Percentiles rank a stretch among this genome's conserved stretches.
phyloP scores from a whole-genome alignment of 805 yeast species.

The Ogataea neopini region DNA sequence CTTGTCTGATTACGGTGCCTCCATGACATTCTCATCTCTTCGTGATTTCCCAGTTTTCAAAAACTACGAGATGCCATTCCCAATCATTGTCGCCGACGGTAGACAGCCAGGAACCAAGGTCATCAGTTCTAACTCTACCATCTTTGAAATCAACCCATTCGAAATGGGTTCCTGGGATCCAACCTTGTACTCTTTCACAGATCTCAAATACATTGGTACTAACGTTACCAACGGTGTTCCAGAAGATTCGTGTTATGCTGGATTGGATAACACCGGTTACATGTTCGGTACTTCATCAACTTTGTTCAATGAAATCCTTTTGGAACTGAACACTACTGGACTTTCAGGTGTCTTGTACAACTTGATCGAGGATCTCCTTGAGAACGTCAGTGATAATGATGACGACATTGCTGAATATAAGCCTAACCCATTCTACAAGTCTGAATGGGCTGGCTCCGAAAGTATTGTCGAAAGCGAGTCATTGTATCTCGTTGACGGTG shows the following conservation, averaged over 20 bases:
- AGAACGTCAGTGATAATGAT: conserved; percentile 43
- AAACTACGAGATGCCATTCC: conserved; percentile 70
- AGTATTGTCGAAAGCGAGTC: conserved; percentile 42
- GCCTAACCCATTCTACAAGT: conserved; percentile 69
- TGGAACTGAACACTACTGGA: conserved; percentile 57
- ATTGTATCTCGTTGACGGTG: conserved; percentile 72
- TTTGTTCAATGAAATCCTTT: conserved; percentile 66
- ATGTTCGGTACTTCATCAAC: conserved; percentile 82
- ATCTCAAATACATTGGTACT: conserved; percentile 71
- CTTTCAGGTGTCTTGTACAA: conserved; percentile 46
- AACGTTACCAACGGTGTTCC: conserved; percentile 61
- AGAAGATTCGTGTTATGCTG: conserved; percentile 53
- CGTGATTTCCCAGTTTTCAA: conserved; percentile 61
- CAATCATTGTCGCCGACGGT: conserved; percentile 64
- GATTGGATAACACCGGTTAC: conserved; percentile 81
- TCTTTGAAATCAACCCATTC: conserved; percentile 62
- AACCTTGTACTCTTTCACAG: conserved; percentile 61
- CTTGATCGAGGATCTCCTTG: conserved; percentile 47
- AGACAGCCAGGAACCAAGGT: conserved; percentile 61
- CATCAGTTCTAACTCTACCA: conserved; percentile 66
- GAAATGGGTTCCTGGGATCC: conserved; percentile 92
- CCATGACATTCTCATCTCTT: conserved; percentile 57
- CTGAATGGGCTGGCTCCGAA: conserved; percentile 39
- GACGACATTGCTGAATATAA: conserved; percentile 68
- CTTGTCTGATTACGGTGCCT: conserved; percentile 61